Evolutionary conservation across 352 stramenopile species (phyloP).

Genomic region (Pythium insidiosum): DNA sequence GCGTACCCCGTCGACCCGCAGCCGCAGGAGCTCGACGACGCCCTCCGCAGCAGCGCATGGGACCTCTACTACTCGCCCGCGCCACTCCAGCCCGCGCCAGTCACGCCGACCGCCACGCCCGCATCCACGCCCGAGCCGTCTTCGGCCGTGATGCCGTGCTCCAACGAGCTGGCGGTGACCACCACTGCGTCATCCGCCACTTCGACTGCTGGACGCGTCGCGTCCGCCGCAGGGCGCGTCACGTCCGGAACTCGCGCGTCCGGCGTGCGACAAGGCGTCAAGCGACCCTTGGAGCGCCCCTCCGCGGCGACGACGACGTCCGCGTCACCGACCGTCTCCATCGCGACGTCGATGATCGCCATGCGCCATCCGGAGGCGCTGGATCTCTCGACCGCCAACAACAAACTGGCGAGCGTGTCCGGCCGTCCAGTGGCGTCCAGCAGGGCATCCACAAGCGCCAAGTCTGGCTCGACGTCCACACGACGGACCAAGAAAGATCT

Average conservation of each 20-base stretch:
- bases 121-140: not conserved
- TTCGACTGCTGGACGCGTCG: not conserved
- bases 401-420: too few species aligned
- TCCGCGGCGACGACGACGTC: constrained; percentile 6
- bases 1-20: constrained; percentile 23
- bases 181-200: not conserved
- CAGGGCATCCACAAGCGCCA: constrained; percentile 7
- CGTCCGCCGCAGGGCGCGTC: constrained; percentile 2
- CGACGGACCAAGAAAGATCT: too few species aligned
- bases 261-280: constrained; percentile 25
- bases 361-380: constrained; percentile 27
- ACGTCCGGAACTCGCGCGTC: not conserved
- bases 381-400: not conserved
- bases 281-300: constrained; percentile 26
- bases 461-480: too few species aligned
- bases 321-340: constrained; percentile 34
- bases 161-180: not conserved
- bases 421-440: too few species aligned
- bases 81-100: constrained; percentile 7
- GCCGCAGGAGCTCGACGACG: constrained; percentile 25
- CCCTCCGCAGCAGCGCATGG: constrained; percentile 15
- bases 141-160: not conserved
- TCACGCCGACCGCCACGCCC: constrained; percentile 3
- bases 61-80: constrained; percentile 38
- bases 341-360: constrained; percentile 62